A percentile compares a stretch with the other conserved stretches of the same genome.
phyloP scores from a whole-genome alignment of 108 stramenopile genomes.

The Aurantiochytrium sp. region DNA sequence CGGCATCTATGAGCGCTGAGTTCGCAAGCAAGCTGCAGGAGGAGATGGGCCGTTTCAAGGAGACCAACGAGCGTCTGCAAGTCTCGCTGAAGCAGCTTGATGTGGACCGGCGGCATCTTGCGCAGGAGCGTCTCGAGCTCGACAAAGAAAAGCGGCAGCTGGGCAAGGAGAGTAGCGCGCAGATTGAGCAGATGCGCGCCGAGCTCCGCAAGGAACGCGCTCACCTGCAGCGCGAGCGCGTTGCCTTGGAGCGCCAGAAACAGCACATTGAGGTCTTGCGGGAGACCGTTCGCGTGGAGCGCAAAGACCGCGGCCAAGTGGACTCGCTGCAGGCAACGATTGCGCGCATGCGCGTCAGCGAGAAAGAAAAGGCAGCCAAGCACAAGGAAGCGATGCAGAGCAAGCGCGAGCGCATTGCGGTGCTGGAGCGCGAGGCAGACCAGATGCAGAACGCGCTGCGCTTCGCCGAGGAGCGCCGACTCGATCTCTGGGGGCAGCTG shows the following conservation, averaged over 20 bases:
- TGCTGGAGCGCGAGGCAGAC: background rate
- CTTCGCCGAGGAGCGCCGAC: slow-evolving; percentile 9
- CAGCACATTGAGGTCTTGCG: slow-evolving; percentile 6
- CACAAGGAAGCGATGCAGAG: slow-evolving; percentile 20
- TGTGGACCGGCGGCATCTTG: background rate
- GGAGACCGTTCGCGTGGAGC: background rate
- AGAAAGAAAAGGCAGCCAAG: background rate
- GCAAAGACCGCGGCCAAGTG: background rate
- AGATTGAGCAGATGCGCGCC: background rate
- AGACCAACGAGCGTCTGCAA: background rate
- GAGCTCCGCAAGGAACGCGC: slow-evolving; percentile 1
- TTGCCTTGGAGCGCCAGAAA: background rate
- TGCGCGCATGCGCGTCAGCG: background rate
- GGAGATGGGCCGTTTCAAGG: background rate
- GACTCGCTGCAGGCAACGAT: slow-evolving; percentile 3
- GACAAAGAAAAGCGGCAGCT: background rate
- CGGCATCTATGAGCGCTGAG: no score
- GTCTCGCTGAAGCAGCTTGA: background rate
- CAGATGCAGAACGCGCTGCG: background rate
- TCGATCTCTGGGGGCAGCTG: background rate
- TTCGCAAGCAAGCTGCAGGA: background rate
- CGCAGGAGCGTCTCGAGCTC: background rate
- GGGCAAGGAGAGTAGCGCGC: background rate
- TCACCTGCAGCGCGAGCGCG: background rate
- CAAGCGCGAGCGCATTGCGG: background rate